Base-by-base conservation (phyloP, 306 rosid species). In the Aeschynomene evenia region DNA sequence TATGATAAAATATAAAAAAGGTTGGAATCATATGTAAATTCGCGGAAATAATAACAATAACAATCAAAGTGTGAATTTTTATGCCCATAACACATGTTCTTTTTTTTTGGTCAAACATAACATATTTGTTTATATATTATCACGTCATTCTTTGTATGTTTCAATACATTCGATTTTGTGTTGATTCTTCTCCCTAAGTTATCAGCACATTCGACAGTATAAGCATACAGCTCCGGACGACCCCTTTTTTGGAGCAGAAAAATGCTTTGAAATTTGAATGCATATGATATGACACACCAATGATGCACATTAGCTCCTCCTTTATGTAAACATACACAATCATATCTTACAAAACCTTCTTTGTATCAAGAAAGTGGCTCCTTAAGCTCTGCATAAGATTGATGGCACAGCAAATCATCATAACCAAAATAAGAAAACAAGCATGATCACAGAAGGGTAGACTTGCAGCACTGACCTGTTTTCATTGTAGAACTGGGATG, bases 391-490 rank as follows among this genome's bases (percentile, higher is more conserved):
- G 86, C 82, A 62, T 50, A 56, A 68, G 57, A 63, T 42, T 63
- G 11, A 39, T 58, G 14, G 61, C 53, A 53, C 48, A 40, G 64
- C 61, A 57, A 65, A 62, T 65, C 43, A 77, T 42, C 23, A 48
- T 74, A 48, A 56, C 66, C 28, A 31, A 16, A 69, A 69, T 66
- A 58, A 66, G 59, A 11, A 66, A 29, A 80, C 34, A 24, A 20
- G 43, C 43, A 79, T 15, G 36, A 68, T 2, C 14, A 23, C 1
- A 42, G 42, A 56, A 71, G 9, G 50, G 3, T 11, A 52, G 46
- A 26, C 31, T 59, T 31, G 39, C 48, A 63, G 24, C 33, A 77
- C 85, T 69, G 63, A 90, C 98, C 94, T 10, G 83, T 64, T 77
- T 84, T 77, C 37, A 68, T 42, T 43, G 72, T 58, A 53, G 74